Conservation (phyloP, 345 rosid genomes). For the Geranium rotundifolium region DNA sequence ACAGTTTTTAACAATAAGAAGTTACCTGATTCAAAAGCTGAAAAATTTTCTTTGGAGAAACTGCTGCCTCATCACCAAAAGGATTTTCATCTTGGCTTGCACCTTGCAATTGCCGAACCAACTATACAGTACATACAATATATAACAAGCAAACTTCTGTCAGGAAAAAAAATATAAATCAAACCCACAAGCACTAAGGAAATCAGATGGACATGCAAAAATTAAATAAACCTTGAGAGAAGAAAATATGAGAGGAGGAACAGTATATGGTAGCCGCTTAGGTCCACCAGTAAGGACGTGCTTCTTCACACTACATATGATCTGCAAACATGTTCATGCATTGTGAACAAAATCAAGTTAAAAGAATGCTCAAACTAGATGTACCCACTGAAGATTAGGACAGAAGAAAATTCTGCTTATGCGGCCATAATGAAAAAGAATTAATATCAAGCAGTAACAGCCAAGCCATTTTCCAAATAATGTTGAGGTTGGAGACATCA, state of each 20-base stretch:
- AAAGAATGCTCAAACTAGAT: background rate
- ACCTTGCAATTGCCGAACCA: slow-evolving; percentile 72
- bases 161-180: background rate
- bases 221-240: slow-evolving; percentile 59
- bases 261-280: slow-evolving; percentile 74
- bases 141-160: background rate
- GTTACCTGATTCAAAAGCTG: slow-evolving; percentile 85
- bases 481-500: no score
- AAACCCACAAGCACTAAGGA: background rate
- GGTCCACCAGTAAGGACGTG: slow-evolving; percentile 88
- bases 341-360: background rate
- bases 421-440: background rate
- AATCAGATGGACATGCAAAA: slow-evolving; percentile 10
- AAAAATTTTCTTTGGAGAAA: slow-evolving; percentile 73
- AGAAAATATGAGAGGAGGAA: slow-evolving; percentile 89
- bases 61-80: slow-evolving; percentile 69
- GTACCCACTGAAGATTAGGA: background rate
- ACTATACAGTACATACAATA: slow-evolving; percentile 26
- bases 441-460: no score
- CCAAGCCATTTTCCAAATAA: no score
- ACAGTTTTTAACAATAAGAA: background rate
- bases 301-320: slow-evolving; percentile 64
- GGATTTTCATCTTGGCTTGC: slow-evolving; percentile 75
- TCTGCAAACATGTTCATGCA: slow-evolving; percentile 35
- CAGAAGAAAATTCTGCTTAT: background rate